Evolutionary conservation across 2,329 filamentous ascomycete species (phyloP), one percentile per base, ranked within the genome.

Genomic region (Colletotrichum echinochloae): DNA sequence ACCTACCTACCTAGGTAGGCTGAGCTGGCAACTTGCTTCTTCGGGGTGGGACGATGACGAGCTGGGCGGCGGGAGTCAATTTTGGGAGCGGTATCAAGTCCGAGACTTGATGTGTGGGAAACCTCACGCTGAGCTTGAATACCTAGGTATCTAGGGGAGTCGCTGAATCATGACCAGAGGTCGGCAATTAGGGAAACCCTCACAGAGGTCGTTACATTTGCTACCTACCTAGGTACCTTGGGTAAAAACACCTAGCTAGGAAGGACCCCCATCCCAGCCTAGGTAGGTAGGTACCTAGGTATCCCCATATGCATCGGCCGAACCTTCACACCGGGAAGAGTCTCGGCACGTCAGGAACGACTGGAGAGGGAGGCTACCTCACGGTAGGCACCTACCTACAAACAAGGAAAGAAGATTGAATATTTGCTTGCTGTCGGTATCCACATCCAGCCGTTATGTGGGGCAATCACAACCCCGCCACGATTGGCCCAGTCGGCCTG

Each of bases 11-110:
- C n/a, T n/a, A n/a, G n/a, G n/a, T n/a, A n/a, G n/a, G n/a, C n/a
- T n/a, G n/a, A n/a, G n/a, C n/a, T n/a, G n/a, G n/a, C n/a, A 55
- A 49, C 5, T 49, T 49, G 33, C 66, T 49, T 70, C 35, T 56
- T 52, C 49, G 20, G 48, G 26, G 37, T 41, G 35, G 52, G 30
- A 11, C 33, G 55, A 66, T 51, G 62, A 66, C 62, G 61, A 54
- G 48, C 65, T 39, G 33, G 33, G 33, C 39, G 39, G 55, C 37
- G 55, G 62, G 28, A 46, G 44, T 30, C 30, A 41, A 65, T 54
- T 59, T 52, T 46, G 44, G 44, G 52, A 51, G 26, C 49, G 35
- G 37, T 66, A 39, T 60, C 63, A 61, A 61, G 37, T 52, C 48
- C 61, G 49, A 49, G 56, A n/a, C 37, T 30, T 14, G 56, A 51